Evolutionary conservation across 257 asterid species (phyloP).

Genomic region (Petunia axillaris): DNA sequence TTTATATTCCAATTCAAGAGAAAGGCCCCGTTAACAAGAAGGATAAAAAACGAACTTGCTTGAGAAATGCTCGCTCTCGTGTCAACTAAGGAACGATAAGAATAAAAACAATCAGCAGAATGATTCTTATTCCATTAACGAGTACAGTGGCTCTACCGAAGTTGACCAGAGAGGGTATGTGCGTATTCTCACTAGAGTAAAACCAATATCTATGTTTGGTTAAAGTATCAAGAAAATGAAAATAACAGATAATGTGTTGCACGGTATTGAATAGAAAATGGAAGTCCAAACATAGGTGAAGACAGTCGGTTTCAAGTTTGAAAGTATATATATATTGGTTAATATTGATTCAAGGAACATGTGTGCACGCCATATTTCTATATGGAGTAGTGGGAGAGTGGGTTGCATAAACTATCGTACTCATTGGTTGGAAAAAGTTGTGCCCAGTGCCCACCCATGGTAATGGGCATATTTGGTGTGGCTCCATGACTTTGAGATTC

Average conservation of each 20-base stretch:
- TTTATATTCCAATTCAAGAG: not conserved
- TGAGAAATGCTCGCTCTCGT: not conserved
- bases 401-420: not conserved
- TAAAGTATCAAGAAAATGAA: not conserved
- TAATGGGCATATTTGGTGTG: no score
- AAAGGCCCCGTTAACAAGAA: not conserved
- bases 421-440: not conserved
- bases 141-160: no score
- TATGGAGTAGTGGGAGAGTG: constrained; percentile 8
- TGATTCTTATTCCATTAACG: not conserved
- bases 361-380: constrained; percentile 16
- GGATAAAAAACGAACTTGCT: not conserved
- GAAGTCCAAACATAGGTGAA: not conserved
- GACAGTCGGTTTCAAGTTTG: not conserved
- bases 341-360: constrained; percentile 15
- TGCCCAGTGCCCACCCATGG: no score
- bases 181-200: no score
- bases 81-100: not conserved
- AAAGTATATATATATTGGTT: not conserved
- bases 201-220: not conserved
- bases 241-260: not conserved
- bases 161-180: no score
- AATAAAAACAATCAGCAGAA: not conserved
- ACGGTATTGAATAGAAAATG: not conserved
- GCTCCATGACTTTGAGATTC: no score